Conservation (phyloP, 2,329 filamentous ascomycete genomes). For the Neurospora crassa region DNA sequence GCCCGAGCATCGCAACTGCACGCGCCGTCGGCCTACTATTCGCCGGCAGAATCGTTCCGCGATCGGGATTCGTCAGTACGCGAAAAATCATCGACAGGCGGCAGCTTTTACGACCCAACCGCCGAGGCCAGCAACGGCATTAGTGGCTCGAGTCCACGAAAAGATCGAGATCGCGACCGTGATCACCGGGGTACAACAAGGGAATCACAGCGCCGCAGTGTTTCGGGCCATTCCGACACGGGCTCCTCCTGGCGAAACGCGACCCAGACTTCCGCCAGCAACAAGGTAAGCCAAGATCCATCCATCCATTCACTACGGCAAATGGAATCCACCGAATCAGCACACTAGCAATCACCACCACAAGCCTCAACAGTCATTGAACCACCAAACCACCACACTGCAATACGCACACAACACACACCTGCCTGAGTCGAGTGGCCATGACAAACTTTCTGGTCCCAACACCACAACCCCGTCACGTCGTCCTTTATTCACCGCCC, state of each 20-base stretch:
- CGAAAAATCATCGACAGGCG: conserved; percentile 28
- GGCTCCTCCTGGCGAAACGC: conserved; percentile 34
- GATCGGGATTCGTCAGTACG: conserved; percentile 22
- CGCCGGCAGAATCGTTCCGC: conserved; percentile 16
- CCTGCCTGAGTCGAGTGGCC: neutral
- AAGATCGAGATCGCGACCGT: conserved; percentile 25
- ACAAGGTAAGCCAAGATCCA: neutral
- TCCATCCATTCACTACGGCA: conserved; percentile 1
- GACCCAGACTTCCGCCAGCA: conserved; percentile 20
- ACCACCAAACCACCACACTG: conserved; percentile 3
- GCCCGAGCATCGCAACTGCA: conserved; percentile 33
- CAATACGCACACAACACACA: neutral
- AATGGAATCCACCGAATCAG: neutral
- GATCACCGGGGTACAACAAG: conserved; percentile 35
- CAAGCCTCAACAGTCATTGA: neutral
- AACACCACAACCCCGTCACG: neutral
- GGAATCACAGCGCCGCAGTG: conserved; percentile 29
- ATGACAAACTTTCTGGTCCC: neutral
- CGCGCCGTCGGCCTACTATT: conserved; percentile 33
- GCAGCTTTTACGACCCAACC: conserved; percentile 45
- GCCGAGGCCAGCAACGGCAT: conserved; percentile 26
- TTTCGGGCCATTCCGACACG: conserved; percentile 27
- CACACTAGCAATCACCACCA: conserved; percentile 1
- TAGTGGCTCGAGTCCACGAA: neutral
- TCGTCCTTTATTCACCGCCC: neutral